Evolutionary conservation across 1,284 basidiomycete species (phyloP).

Genomic region (Neonothopanus nambi): DNA sequence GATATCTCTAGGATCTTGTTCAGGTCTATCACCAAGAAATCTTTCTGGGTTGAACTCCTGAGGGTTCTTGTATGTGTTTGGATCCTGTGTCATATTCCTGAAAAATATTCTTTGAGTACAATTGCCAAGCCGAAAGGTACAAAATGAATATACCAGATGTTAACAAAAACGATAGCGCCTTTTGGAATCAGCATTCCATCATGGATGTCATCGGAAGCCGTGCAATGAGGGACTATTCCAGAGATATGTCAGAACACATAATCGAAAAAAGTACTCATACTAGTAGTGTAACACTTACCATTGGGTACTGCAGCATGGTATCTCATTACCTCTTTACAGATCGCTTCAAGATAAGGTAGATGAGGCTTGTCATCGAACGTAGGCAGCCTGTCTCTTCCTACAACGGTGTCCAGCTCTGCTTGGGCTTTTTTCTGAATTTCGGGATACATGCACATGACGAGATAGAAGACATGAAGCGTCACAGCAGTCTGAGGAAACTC

Average conservation of each 20-base stretch:
- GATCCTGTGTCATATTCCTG: constrained; percentile 22
- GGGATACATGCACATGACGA: constrained; percentile 39
- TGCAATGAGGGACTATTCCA: constrained; percentile 21
- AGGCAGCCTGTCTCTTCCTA: constrained; percentile 40
- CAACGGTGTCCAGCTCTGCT: constrained; percentile 39
- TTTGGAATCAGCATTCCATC: constrained; percentile 27
- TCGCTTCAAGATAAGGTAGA: constrained; percentile 41
- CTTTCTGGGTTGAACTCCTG: constrained; percentile 29
- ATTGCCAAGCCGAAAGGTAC: neutral
- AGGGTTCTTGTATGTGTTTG: constrained; percentile 21
- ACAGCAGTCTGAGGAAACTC: constrained; percentile 18
- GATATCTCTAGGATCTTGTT: constrained; percentile 18
- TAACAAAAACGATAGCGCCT: constrained; percentile 22
- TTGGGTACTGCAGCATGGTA: constrained; percentile 32
- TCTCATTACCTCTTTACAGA: constrained; percentile 44
- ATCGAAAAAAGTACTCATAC: too few relatives aligned
- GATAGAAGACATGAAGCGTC: constrained; percentile 31
- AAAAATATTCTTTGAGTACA: neutral
- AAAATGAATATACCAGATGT: constrained; percentile 21
- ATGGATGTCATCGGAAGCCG: constrained; percentile 22
- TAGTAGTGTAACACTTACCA: too few relatives aligned
- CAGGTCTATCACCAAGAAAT: constrained; percentile 20
- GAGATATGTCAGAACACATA: neutral
- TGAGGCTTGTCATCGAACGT: constrained; percentile 36
- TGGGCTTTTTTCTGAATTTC: constrained; percentile 40